Evolutionary conservation across 768 basidiomycete species (phyloP).

Genomic region (Pleurotus ostreatus): DNA sequence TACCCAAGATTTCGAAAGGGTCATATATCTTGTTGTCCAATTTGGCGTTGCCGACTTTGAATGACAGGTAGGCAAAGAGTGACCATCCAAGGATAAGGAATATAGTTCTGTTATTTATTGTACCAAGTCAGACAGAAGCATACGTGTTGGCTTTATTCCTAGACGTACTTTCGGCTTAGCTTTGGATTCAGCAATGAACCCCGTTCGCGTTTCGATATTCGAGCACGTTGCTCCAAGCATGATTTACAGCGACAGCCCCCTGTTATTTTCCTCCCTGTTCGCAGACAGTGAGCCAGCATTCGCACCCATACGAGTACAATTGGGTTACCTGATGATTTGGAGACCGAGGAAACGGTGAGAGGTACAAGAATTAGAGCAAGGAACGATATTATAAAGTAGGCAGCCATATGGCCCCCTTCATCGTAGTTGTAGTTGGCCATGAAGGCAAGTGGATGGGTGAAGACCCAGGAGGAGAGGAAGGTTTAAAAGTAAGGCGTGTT

Average conservation of each 20-base stretch:
- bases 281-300: constrained; percentile 10
- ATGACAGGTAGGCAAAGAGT: constrained; percentile 61
- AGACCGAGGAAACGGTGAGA: constrained; percentile 52
- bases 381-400: constrained; percentile 89
- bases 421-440: constrained; percentile 88
- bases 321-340: constrained; percentile 27
- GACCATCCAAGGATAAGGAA: constrained; percentile 73
- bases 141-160: not conserved
- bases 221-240: constrained; percentile 53
- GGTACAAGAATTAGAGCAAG: constrained; percentile 83
- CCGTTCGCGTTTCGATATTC: constrained; percentile 35
- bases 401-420: constrained; percentile 81
- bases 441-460: constrained; percentile 14
- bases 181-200: constrained; percentile 46
- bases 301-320: constrained; percentile 25
- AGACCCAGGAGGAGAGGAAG: not conserved
- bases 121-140: constrained; percentile 3
- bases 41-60: constrained; percentile 55
- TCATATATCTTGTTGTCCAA: constrained; percentile 76
- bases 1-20: constrained; percentile 91
- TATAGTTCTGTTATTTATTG: constrained; percentile 40
- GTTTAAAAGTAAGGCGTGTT: constrained; percentile 4
- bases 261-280: constrained; percentile 28
- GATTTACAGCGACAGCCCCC: constrained; percentile 59
- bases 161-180: constrained; percentile 47